phyloP scores from a whole-genome alignment of 164 flowering plant genomes.

The Amborella trichopoda region DNA sequence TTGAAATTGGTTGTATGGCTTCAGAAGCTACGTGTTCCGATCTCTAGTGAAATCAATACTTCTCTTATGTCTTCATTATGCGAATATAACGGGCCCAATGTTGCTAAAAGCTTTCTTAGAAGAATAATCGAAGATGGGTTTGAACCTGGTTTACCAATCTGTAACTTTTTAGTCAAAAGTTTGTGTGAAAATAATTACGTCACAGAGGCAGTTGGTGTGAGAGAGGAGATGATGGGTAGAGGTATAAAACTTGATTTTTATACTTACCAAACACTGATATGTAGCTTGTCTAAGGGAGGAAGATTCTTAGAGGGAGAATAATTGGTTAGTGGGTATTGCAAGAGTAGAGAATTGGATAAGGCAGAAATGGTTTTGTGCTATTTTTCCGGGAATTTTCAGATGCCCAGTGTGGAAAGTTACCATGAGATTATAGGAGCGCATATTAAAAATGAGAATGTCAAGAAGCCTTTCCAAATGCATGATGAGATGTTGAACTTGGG shows the following conservation, averaged over 20 bases:
- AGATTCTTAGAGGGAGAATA: constrained; percentile 39
- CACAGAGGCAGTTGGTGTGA: constrained; percentile 42
- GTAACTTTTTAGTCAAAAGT: constrained; percentile 36
- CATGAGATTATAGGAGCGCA: constrained; percentile 28
- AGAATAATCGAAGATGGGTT: constrained; percentile 32
- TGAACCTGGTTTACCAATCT: constrained; percentile 25
- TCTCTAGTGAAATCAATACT: constrained; percentile 32
- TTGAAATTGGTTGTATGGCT: constrained; percentile 67
- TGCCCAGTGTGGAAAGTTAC: constrained; percentile 47
- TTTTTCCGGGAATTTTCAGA: constrained; percentile 38
- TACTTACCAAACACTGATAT: constrained; percentile 41
- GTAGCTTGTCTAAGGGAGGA: constrained; percentile 34
- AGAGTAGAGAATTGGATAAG: constrained; percentile 28
- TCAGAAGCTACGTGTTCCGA: constrained; percentile 27
- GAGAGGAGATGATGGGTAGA: constrained; percentile 34
- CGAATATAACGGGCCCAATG: constrained; percentile 48
- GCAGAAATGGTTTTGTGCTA: constrained; percentile 44
- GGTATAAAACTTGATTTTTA: constrained; percentile 26
- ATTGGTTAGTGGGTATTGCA: constrained; percentile 45
- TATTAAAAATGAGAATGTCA: constrained; percentile 33
- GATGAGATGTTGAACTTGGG: constrained; percentile 59
- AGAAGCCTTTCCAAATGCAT: constrained; percentile 45
- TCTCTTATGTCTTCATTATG: constrained; percentile 43
- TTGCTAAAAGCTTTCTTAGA: constrained; percentile 52
- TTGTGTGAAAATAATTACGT: constrained; percentile 30